A percentile compares a stretch with the other conserved stretches of the same genome.
Evolutionary conservation across 139 green algal species (phyloP).

Genomic region (Chlamydomonas eustigma): DNA sequence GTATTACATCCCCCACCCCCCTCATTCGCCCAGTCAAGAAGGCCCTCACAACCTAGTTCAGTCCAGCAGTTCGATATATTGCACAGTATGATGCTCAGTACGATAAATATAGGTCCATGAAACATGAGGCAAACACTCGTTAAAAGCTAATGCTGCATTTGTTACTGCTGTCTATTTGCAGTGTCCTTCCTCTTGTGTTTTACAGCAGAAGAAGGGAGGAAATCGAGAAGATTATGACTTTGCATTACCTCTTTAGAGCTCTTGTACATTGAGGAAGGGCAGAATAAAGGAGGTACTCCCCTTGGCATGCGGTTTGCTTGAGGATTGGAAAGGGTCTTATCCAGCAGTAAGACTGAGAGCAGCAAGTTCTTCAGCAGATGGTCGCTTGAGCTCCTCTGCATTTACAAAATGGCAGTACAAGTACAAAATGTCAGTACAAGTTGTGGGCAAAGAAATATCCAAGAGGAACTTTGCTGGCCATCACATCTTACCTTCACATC

Average conservation of each 20-base stretch:
- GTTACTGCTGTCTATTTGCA: too few relatives aligned
- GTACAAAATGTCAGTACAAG: too few relatives aligned
- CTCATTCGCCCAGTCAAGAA: constrained; percentile 59
- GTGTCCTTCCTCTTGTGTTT: too few relatives aligned
- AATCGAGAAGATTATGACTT: not conserved
- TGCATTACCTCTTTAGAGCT: constrained; percentile 56
- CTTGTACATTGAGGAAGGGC: constrained; percentile 43
- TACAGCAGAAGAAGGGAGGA: too few relatives aligned
- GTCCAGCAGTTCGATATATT: too few relatives aligned
- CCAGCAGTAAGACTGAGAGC: constrained; percentile 74
- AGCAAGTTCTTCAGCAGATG: constrained; percentile 73
- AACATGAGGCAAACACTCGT: too few relatives aligned
- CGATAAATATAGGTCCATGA: too few relatives aligned
- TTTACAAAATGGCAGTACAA: not conserved
- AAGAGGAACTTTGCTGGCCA: too few relatives aligned
- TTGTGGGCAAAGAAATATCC: too few relatives aligned
- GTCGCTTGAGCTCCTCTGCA: constrained; percentile 47
- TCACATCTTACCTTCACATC: too few relatives aligned
- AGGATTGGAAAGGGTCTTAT: constrained; percentile 28
- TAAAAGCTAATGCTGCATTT: too few relatives aligned
- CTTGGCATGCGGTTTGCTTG: constrained; percentile 12
- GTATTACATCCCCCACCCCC: constrained; percentile 69
- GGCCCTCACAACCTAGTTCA: constrained; percentile 53
- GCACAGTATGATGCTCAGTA: too few relatives aligned
- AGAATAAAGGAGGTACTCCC: constrained; percentile 57